phyloP scores from a whole-genome alignment of 495 filamentous ascomycete species.

The Bathelium albidoporum region DNA sequence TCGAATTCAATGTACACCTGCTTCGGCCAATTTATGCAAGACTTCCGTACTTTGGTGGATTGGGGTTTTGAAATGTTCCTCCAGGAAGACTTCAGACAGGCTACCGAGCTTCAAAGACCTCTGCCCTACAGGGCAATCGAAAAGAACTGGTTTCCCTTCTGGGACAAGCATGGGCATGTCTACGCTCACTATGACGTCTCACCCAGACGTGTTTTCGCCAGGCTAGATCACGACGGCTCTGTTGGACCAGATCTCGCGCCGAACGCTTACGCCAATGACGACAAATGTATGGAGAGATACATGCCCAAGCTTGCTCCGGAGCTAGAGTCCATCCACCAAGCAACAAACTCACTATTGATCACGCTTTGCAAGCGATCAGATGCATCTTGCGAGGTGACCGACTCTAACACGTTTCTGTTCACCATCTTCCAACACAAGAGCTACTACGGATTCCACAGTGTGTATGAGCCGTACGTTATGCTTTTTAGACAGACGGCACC shows the following conservation, averaged over 20 bases:
- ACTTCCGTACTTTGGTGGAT: slow-evolving; percentile 38
- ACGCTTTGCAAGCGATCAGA: slow-evolving; percentile 43
- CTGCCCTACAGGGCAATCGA: slow-evolving; percentile 32
- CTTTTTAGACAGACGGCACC: slow-evolving; percentile 37
- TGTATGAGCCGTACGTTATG: slow-evolving; percentile 47
- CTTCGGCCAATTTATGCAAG: slow-evolving; percentile 43
- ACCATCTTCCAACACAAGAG: slow-evolving; percentile 44
- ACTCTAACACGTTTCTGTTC: slow-evolving; percentile 40
- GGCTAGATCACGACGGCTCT: slow-evolving; percentile 32
- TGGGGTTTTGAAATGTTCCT: slow-evolving; percentile 26
- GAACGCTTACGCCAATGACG: slow-evolving; percentile 23
- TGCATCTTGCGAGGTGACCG: slow-evolving; percentile 29
- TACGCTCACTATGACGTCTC: slow-evolving; percentile 42
- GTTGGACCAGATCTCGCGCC: slow-evolving; percentile 34
- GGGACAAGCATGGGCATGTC: slow-evolving; percentile 35
- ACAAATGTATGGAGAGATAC: slow-evolving; percentile 33
- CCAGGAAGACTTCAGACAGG: slow-evolving; percentile 26
- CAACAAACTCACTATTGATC: slow-evolving; percentile 44
- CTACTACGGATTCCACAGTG: slow-evolving; percentile 34
- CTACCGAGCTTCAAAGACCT: slow-evolving; percentile 40
- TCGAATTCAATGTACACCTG: slow-evolving; percentile 42
- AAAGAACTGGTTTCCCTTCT: slow-evolving; percentile 51
- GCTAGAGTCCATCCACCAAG: slow-evolving; percentile 42
- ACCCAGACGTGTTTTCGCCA: slow-evolving; percentile 38
- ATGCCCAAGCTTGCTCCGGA: slow-evolving; percentile 27